Conservation (phyloP, 306 rosid genomes). For the Amphicarpaea edgeworthii region DNA sequence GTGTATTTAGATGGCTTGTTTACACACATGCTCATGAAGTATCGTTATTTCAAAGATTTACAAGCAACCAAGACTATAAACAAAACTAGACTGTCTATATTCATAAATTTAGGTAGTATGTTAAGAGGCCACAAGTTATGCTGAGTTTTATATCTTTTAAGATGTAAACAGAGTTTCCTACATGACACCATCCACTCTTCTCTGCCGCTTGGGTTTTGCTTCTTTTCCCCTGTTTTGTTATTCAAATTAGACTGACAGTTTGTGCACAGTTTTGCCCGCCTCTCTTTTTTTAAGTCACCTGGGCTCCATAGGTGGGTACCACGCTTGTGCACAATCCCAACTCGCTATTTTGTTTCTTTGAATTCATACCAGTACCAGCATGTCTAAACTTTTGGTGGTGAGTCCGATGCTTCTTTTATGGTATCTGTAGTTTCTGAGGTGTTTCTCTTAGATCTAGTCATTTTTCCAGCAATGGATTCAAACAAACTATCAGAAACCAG, state of each 20-base stretch:
- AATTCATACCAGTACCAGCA: not conserved
- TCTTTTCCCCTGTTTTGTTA: not conserved
- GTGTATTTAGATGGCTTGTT: slow-evolving; percentile 4
- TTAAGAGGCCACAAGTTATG: slow-evolving; percentile 8
- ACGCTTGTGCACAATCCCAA: slow-evolving; percentile 1
- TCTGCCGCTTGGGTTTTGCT: too few relatives aligned
- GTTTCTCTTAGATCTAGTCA: slow-evolving; percentile 14
- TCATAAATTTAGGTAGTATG: slow-evolving; percentile 28
- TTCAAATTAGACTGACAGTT: not conserved
- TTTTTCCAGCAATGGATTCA: slow-evolving; percentile 16
- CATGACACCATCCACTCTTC: too few relatives aligned
- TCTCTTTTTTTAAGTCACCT: too few relatives aligned
- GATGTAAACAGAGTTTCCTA: not conserved
- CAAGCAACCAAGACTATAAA: slow-evolving; percentile 8
- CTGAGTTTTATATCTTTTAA: not conserved
- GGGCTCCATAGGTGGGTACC: not conserved
- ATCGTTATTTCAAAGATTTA: not conserved
- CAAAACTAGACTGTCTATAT: slow-evolving; percentile 7
- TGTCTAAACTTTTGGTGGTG: slow-evolving; percentile 24
- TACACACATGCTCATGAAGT: not conserved
- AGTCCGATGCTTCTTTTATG: not conserved
- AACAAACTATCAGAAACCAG: slow-evolving; percentile 6
- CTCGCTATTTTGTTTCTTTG: slow-evolving; percentile 14
- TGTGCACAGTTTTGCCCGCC: too few relatives aligned
- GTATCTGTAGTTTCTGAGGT: not conserved